Evolutionary conservation across 2,329 filamentous ascomycete species (phyloP).

Genomic region (Colletotrichum sp.): DNA sequence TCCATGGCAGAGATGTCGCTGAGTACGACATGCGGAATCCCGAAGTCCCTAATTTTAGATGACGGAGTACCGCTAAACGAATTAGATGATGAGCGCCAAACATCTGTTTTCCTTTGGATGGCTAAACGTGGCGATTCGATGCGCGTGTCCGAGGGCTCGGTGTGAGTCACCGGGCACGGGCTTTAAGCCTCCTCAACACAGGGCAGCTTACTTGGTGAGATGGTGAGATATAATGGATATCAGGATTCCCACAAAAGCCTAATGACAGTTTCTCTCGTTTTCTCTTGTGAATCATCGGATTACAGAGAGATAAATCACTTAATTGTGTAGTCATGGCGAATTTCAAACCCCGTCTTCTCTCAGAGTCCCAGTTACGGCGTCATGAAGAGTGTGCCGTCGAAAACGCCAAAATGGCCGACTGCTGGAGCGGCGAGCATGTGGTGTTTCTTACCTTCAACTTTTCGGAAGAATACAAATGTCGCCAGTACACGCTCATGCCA

Average conservation of each 20-base stretch:
- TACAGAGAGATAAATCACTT: fast-evolving
- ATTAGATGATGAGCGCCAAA: background rate
- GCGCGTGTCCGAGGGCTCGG: fast-evolving
- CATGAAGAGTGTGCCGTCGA: background rate
- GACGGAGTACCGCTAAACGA: background rate
- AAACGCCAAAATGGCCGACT: slow-evolving; percentile 1
- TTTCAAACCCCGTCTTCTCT: background rate
- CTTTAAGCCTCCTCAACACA: background rate
- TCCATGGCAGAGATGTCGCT: background rate
- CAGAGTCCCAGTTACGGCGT: background rate
- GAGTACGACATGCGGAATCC: background rate
- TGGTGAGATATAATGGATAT: fast-evolving
- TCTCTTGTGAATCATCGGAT: fast-evolving
- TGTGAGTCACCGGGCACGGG: background rate
- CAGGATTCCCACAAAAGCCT: fast-evolving
- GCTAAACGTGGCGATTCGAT: background rate
- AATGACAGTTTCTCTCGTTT: background rate
- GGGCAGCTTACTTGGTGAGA: background rate
- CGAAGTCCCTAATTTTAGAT: background rate
- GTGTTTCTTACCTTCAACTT: background rate
- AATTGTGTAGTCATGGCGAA: background rate
- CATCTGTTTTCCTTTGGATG: background rate
- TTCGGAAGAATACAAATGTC: background rate
- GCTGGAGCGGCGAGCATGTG: background rate
- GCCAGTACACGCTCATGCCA: background rate